These are phyloP conservation scores for Musa beccarii DNA, from an alignment of 176 grass and related monocot genomes.

Conservation along the genomic window DNA sequence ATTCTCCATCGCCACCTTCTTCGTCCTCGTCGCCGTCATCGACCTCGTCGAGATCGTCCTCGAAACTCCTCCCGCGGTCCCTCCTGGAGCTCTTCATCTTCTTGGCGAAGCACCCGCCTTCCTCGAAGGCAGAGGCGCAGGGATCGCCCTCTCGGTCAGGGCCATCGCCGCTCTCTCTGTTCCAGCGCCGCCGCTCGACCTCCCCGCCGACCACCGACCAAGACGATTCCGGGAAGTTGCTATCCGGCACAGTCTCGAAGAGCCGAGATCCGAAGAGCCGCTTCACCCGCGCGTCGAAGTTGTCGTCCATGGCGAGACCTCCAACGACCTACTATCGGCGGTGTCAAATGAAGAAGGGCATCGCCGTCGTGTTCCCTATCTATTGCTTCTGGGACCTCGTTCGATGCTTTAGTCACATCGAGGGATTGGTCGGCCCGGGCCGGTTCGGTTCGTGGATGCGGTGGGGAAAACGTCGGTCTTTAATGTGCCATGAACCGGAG, in stretches of 20 bases:
- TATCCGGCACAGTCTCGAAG: conserved; percentile 53
- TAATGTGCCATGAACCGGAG: too few species aligned
- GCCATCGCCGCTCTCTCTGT: conserved; percentile 24
- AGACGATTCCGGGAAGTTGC: conserved; percentile 51
- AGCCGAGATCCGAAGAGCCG: conserved; percentile 78
- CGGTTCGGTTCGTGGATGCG: too few species aligned
- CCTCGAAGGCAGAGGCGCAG: conserved; percentile 70
- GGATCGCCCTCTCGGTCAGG: conserved; percentile 52
- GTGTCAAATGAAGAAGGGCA: too few species aligned
- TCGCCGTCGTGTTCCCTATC: too few species aligned
- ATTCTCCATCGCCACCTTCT: background rate
- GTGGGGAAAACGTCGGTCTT: too few species aligned
- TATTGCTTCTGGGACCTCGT: too few species aligned
- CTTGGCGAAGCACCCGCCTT: conserved; percentile 50
- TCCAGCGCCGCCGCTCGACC: conserved; percentile 75
- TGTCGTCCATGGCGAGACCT: conserved; percentile 24
- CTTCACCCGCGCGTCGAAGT: conserved; percentile 83
- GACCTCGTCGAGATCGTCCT: conserved; percentile 35
- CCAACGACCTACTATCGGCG: too few species aligned
- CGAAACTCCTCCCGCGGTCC: conserved; percentile 25
- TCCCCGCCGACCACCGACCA: conserved; percentile 77
- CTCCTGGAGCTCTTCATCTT: conserved; percentile 27
- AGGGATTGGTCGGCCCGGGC: too few species aligned
- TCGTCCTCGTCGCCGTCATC: background rate
- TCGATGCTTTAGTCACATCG: too few species aligned